phyloP scores from a whole-genome alignment of 2,329 filamentous ascomycete species.

The Bipolaris bicolor region DNA sequence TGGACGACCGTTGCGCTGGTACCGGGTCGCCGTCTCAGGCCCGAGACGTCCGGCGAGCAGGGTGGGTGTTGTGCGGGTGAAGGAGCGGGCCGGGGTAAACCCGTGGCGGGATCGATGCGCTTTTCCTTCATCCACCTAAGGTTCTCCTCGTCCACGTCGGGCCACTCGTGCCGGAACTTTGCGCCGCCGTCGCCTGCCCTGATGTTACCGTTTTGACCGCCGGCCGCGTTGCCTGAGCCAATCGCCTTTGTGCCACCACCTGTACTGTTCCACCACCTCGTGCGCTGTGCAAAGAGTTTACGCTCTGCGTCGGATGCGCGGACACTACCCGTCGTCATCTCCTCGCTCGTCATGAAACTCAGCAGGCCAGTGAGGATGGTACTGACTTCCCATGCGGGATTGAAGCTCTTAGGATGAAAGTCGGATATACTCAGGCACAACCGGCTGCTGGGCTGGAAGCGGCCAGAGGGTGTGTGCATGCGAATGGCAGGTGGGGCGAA shows the following conservation, averaged over 20 bases:
- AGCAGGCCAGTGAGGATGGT: slow-evolving; percentile 94
- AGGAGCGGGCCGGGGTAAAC: slow-evolving; percentile 64
- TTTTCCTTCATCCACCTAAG: slow-evolving; percentile 89
- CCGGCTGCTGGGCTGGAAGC: slow-evolving; percentile 90
- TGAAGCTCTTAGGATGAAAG: slow-evolving; percentile 97
- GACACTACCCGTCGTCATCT: slow-evolving; percentile 95
- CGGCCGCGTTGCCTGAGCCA: slow-evolving; percentile 47
- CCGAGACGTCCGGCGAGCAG: slow-evolving; percentile 68
- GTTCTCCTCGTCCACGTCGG: slow-evolving; percentile 87
- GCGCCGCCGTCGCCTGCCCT: slow-evolving; percentile 90
- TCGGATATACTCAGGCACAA: slow-evolving; percentile 96
- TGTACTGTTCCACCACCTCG: slow-evolving; percentile 96
- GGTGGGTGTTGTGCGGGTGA: slow-evolving; percentile 51
- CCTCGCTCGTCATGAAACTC: slow-evolving; percentile 97
- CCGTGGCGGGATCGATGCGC: slow-evolving; percentile 78
- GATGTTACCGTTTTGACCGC: slow-evolving; percentile 66
- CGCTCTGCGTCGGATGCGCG: slow-evolving; percentile 78
- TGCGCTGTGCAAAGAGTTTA: slow-evolving; percentile 75
- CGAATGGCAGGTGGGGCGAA: slow-evolving; percentile 97
- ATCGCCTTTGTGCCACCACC: slow-evolving; percentile 74
- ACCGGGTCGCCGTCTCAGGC: slow-evolving; percentile 66
- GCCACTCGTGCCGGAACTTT: slow-evolving; percentile 90
- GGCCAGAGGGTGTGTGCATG: slow-evolving; percentile 96
- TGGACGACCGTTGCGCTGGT: slow-evolving; percentile 73
- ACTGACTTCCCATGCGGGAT: slow-evolving; percentile 96